These are phyloP conservation scores for Populus nigra DNA, from an alignment of 345 rosid genomes.

Conservation along the genomic window DNA sequence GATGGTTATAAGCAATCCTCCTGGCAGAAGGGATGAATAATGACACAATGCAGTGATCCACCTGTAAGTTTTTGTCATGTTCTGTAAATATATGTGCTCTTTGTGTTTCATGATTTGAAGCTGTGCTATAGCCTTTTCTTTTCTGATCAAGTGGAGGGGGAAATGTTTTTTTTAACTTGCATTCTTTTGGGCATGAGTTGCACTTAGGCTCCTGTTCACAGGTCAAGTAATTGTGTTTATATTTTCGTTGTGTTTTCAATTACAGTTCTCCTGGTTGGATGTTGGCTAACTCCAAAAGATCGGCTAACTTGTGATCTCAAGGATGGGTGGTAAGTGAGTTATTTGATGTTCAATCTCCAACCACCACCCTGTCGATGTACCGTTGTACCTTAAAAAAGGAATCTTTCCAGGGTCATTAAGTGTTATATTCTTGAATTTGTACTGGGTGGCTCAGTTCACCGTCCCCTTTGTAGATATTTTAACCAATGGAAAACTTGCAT, in stretches of 20 bases:
- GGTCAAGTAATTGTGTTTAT: not conserved
- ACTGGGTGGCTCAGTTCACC: conserved; percentile 40
- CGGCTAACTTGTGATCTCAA: conserved; percentile 35
- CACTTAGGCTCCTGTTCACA: not conserved
- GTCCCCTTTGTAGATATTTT: conserved; percentile 55
- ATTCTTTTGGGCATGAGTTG: not conserved
- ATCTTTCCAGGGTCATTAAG: conserved; percentile 25
- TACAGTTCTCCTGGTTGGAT: conserved; percentile 37
- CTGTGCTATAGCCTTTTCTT: not conserved
- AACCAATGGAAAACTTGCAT: conserved; percentile 44
- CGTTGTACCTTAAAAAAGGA: conserved; percentile 27
- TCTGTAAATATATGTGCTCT: not conserved
- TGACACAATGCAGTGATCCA: not conserved
- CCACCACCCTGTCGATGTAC: conserved; percentile 31
- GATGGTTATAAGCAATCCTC: conserved; percentile 73
- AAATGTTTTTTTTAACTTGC: not conserved
- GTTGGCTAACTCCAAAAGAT: conserved; percentile 35
- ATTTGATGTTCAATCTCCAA: conserved; percentile 45
- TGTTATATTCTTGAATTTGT: conserved; percentile 35
- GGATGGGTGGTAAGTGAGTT: conserved; percentile 59
- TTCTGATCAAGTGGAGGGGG: not conserved
- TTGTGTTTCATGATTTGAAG: not conserved
- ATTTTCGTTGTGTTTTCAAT: not conserved
- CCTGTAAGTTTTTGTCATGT: conserved; percentile 39
- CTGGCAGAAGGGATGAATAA: conserved; percentile 59